Percentiles rank a stretch among this genome's conserved stretches.
These are phyloP conservation scores for Anaeramoeba flamelloides DNA, from an alignment of 78 protist genomes.

Conservation along the genomic window DNA sequence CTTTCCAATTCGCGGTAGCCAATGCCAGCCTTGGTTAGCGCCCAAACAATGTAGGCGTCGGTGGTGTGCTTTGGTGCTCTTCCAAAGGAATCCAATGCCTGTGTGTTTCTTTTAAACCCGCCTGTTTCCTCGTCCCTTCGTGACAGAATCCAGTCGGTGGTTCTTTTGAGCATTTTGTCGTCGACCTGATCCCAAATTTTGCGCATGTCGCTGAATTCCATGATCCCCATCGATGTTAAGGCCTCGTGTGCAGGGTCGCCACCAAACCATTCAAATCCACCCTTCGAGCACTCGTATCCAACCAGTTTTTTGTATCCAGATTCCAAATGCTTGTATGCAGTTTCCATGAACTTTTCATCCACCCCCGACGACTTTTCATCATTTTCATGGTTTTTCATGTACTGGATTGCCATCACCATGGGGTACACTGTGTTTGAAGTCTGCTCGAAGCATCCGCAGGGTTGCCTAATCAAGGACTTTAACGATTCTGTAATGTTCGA, in stretches of 20 bases:
- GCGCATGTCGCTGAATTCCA: slow-evolving; percentile 19
- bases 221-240: slow-evolving; percentile 18
- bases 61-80: slow-evolving; percentile 10
- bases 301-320: slow-evolving; percentile 19
- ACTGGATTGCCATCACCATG: slow-evolving; percentile 17
- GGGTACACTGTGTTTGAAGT: slow-evolving; percentile 19
- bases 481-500: not conserved
- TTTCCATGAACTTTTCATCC: not conserved
- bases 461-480: slow-evolving; percentile 13
- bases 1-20: not conserved
- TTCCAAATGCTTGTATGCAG: not conserved
- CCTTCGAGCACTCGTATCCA: slow-evolving; percentile 10
- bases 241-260: slow-evolving; percentile 22
- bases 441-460: slow-evolving; percentile 26
- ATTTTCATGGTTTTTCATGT: slow-evolving; percentile 1
- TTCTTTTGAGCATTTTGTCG: slow-evolving; percentile 7
- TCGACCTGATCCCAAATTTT: slow-evolving; percentile 13
- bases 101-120: not conserved
- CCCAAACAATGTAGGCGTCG: slow-evolving; percentile 19
- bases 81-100: slow-evolving; percentile 10
- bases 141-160: slow-evolving; percentile 11
- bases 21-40: not conserved
- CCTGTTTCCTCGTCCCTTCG: not conserved
- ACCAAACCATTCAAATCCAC: slow-evolving; percentile 33
- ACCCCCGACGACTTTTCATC: not conserved